Evolutionary conservation across 345 rosid genomes (phyloP).

Genomic region (Crucihimalaya himalaica): DNA sequence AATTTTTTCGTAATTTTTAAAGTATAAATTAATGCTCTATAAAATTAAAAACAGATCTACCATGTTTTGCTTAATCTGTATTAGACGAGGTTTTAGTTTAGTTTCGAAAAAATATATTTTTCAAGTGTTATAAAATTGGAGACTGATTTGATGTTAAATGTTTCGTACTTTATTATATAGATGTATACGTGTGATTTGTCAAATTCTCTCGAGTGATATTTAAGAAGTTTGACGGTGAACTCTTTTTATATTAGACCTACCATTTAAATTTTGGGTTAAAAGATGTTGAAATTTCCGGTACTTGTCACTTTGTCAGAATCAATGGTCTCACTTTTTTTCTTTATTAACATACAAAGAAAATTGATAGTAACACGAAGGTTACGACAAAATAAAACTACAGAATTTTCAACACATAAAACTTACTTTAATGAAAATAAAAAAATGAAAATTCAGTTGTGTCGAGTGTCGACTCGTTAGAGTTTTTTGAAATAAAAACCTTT

Average conservation of each 20-base stretch:
- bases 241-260: neutral
- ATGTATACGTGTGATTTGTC: constrained; percentile 28
- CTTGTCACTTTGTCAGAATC: constrained; percentile 33
- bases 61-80: neutral
- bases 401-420: neutral
- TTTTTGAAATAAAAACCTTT: too few species aligned
- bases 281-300: constrained; percentile 34
- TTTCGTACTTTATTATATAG: neutral
- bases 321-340: neutral
- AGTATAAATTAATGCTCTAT: neutral
- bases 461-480: neutral
- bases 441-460: neutral
- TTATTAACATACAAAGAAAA: neutral
- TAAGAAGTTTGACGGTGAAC: constrained; percentile 20
- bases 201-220: constrained; percentile 14
- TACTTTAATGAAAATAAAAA: neutral
- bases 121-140: neutral
- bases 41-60: neutral
- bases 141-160: neutral
- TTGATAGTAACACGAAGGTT: constrained; percentile 14
- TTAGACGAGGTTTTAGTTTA: neutral
- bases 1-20: neutral
- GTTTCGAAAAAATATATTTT: neutral
- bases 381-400: constrained; percentile 12
- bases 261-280: neutral